Percentiles rank a stretch among this genome's conserved stretches.
These are phyloP conservation scores for Tetrapisispora taiwanensis DNA, from an alignment of 805 yeast species.

Conservation along the genomic window DNA sequence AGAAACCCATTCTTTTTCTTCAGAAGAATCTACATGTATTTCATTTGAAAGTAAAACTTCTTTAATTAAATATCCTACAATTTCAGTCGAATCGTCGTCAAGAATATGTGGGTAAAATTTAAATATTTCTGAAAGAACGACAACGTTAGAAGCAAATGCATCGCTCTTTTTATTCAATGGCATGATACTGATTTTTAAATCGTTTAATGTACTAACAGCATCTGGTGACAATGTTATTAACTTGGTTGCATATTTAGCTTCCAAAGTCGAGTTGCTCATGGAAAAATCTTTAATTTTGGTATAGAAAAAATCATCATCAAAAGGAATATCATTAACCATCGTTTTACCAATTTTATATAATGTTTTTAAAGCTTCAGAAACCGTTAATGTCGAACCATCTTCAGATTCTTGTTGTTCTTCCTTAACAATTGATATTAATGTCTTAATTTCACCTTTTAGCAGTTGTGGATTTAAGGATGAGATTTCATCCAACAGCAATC, in stretches of 20 bases:
- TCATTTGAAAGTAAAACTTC: conserved; percentile 49
- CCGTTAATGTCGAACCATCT: conserved; percentile 11
- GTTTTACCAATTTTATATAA: conserved; percentile 47
- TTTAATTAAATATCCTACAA: conserved; percentile 51
- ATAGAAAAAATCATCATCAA: conserved; percentile 33
- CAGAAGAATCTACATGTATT: conserved; percentile 22
- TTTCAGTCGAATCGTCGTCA: conserved; percentile 44
- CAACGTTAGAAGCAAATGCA: conserved; percentile 43
- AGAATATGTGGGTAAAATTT: conserved; percentile 37
- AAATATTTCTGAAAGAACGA: conserved; percentile 52
- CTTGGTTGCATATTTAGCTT: conserved; percentile 56
- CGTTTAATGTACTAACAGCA: conserved; percentile 33
- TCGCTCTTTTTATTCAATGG: conserved; percentile 38
- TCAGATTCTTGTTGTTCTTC: conserved; percentile 13
- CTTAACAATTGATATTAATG: conserved; percentile 35
- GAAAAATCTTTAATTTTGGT: conserved; percentile 40
- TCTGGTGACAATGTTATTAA: conserved; percentile 40
- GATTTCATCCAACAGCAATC: conserved; percentile 47
- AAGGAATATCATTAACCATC: conserved; percentile 39
- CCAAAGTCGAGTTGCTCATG: conserved; percentile 42
- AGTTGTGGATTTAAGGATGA: conserved; percentile 54
- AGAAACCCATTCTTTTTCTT: conserved; percentile 38
- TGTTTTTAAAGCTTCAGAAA: conserved; percentile 43
- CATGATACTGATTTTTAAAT: conserved; percentile 35
- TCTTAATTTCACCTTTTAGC: conserved; percentile 47